These are phyloP conservation scores for Aspergillus fijiensis DNA, from an alignment of 2,329 filamentous ascomycete species.

Conservation along the genomic window DNA sequence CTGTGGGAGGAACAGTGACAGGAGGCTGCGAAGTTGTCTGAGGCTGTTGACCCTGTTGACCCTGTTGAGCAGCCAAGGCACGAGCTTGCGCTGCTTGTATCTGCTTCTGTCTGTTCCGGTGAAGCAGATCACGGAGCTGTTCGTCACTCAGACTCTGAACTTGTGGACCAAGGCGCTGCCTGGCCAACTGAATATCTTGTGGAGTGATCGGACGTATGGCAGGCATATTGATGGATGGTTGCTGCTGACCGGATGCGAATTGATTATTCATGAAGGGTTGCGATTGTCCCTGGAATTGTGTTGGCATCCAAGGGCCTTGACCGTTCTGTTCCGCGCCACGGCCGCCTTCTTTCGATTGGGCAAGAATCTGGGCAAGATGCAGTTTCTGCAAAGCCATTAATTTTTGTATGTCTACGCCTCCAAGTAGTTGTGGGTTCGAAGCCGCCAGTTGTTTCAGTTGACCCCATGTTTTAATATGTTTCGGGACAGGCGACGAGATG, in stretches of 20 bases:
- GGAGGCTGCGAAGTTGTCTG: constrained; percentile 28
- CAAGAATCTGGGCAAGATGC: constrained; percentile 45
- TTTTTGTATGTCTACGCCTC: constrained; percentile 42
- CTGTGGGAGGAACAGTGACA: constrained; percentile 20
- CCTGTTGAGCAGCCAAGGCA: constrained; percentile 20
- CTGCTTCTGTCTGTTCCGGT: constrained; percentile 38
- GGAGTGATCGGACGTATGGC: constrained; percentile 36
- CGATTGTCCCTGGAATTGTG: constrained; percentile 27
- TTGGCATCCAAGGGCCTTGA: constrained; percentile 24
- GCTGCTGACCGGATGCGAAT: constrained; percentile 30
- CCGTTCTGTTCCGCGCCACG: constrained; percentile 25
- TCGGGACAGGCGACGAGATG: constrained; percentile 44
- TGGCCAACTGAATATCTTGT: constrained; percentile 38
- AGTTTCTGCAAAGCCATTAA: constrained; percentile 43
- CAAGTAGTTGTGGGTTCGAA: constrained; percentile 47
- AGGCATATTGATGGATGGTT: constrained; percentile 28
- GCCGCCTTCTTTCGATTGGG: constrained; percentile 27
- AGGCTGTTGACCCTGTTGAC: constrained; percentile 25
- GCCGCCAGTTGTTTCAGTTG: constrained; percentile 56
- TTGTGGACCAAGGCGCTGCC: constrained; percentile 36
- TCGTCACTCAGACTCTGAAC: constrained; percentile 43
- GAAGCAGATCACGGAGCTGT: constrained; percentile 40
- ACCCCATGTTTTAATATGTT: constrained; percentile 55
- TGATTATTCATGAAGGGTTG: constrained; percentile 31
- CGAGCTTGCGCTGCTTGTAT: constrained; percentile 30